Percentiles rank a stretch among this genome's conserved stretches.
These are phyloP conservation scores for Talaromyces piceae DNA, from an alignment of 2,329 filamentous ascomycete genomes.

Conservation along the genomic window DNA sequence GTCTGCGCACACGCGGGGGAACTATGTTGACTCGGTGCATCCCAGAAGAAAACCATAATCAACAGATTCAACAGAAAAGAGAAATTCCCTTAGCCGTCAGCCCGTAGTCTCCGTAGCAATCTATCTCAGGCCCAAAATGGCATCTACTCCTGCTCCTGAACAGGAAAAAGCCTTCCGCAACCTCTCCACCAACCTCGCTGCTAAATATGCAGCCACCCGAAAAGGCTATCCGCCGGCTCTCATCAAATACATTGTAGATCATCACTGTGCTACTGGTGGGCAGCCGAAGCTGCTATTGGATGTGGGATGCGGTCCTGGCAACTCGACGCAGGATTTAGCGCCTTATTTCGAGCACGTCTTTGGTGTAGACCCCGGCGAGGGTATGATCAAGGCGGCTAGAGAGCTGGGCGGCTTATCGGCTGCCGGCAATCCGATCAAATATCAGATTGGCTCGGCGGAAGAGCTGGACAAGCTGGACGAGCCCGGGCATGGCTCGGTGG, in stretches of 20 bases:
- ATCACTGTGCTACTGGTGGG: not conserved
- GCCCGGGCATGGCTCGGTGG: not conserved
- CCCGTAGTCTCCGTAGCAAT: not conserved
- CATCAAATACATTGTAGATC: not conserved
- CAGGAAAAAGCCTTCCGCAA: not conserved
- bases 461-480: not conserved
- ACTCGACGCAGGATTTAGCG: not conserved
- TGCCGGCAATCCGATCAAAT: not conserved
- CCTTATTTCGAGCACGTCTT: not conserved
- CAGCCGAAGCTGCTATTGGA: not conserved
- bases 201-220: not conserved
- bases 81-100: not conserved
- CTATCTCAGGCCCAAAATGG: not conserved
- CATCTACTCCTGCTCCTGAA: not conserved
- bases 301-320: slow-evolving; percentile 3
- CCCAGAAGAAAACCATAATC: too few relatives aligned
- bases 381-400: not conserved
- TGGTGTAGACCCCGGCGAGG: slow-evolving; percentile 2
- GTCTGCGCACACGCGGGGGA: too few relatives aligned
- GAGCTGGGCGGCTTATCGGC: not conserved
- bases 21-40: too few relatives aligned
- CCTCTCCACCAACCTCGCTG: not conserved
- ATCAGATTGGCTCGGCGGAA: not conserved
- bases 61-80: not conserved
- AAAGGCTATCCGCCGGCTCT: not conserved